Conservation (phyloP, 1,284 basidiomycete genomes). For the Cutaneotrichosporon cavernicola region DNA sequence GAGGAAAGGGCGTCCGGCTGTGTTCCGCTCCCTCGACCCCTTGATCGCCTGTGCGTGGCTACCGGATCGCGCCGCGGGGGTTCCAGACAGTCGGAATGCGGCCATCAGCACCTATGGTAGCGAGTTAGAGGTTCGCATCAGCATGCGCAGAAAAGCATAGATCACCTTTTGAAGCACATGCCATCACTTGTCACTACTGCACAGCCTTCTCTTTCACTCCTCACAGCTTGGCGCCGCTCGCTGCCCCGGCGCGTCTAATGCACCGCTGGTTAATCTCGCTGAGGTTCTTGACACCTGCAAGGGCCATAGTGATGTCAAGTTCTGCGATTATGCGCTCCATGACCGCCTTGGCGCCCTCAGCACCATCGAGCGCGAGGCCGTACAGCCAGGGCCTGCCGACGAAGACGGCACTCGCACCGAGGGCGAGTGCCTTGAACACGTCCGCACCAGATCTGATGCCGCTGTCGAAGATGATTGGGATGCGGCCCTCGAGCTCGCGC, state of each 20-base stretch:
- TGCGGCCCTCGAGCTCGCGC: constrained; percentile 53
- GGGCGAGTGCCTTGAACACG: constrained; percentile 64
- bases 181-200: neutral
- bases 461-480: constrained; percentile 71
- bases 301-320: constrained; percentile 56
- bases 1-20: neutral
- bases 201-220: neutral
- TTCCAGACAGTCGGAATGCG: too few relatives aligned
- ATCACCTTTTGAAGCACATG: neutral
- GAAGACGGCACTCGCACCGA: constrained; percentile 48
- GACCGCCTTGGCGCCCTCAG: constrained; percentile 66
- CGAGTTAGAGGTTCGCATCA: neutral
- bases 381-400: constrained; percentile 56
- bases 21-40: neutral
- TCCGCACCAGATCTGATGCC: constrained; percentile 73
- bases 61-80: too few relatives aligned
- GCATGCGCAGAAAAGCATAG: neutral
- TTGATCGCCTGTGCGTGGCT: too few relatives aligned
- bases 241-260: neutral
- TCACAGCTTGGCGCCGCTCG: neutral
- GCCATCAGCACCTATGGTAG: neutral
- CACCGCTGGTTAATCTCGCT: constrained; percentile 22
- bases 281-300: constrained; percentile 26
- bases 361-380: constrained; percentile 63
- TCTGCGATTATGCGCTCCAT: constrained; percentile 64